Percentiles rank a stretch among this genome's conserved stretches.
These are phyloP conservation scores for Camellia sinensis DNA, from an alignment of 148 eudicot genomes.

Conservation along the genomic window DNA sequence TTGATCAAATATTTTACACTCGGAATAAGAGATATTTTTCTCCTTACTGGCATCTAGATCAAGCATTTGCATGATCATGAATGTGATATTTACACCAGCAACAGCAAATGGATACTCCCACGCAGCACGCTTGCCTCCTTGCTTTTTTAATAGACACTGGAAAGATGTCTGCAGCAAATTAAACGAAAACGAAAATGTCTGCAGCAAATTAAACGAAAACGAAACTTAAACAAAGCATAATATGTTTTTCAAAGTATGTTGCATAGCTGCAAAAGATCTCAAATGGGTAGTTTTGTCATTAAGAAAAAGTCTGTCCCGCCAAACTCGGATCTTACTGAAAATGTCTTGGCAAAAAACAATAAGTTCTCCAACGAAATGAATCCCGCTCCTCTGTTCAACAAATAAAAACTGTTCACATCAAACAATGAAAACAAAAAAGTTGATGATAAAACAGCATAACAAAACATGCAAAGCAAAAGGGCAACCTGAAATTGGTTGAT, in stretches of 20 bases:
- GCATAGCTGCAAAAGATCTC: neutral
- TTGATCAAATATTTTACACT: neutral
- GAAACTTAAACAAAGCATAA: neutral
- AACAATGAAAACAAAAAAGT: neutral
- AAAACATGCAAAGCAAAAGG: constrained; percentile 8
- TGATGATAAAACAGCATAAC: neutral
- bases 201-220: constrained; percentile 17
- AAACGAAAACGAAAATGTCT: constrained; percentile 38
- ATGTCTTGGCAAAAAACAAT: constrained; percentile 81
- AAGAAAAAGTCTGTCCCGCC: neutral
- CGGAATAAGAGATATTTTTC: neutral
- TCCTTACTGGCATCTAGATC: constrained; percentile 67
- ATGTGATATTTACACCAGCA: constrained; percentile 89
- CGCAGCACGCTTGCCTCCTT: constrained; percentile 61
- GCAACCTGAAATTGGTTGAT: constrained; percentile 84
- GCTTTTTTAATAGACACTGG: constrained; percentile 58
- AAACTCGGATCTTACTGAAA: constrained; percentile 52
- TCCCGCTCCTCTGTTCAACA: constrained; percentile 79
- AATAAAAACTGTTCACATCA: neutral
- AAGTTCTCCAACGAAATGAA: constrained; percentile 88
- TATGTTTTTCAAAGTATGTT: neutral
- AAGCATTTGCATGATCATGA: constrained; percentile 88
- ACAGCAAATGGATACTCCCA: constrained; percentile 98
- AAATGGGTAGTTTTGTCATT: neutral
- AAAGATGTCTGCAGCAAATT: constrained; percentile 56